Conservation (phyloP, 495 filamentous ascomycete species). For the Trichocladium uniseriatum region DNA sequence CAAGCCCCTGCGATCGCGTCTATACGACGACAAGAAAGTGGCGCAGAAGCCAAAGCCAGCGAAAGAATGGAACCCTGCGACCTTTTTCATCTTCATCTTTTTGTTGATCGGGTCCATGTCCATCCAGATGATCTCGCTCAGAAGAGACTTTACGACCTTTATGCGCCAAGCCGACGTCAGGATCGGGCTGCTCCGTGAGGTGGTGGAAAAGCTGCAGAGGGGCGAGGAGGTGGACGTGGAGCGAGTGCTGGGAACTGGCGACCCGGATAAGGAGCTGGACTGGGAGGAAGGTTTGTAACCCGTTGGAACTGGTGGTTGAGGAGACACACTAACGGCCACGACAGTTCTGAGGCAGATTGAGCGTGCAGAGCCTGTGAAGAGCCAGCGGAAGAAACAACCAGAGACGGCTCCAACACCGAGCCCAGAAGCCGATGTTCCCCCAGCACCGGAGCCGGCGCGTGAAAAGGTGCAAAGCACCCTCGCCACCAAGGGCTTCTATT, state of each 20-base stretch:
- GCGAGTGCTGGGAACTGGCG: slow-evolving; percentile 68
- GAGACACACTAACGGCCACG: slow-evolving; percentile 8
- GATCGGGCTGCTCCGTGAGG: slow-evolving; percentile 67
- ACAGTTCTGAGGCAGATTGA: slow-evolving; percentile 74
- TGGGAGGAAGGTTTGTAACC: slow-evolving; percentile 71
- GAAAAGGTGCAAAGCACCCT: slow-evolving; percentile 8
- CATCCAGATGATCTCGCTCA: slow-evolving; percentile 79
- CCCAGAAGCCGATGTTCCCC: not conserved
- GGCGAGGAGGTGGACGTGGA: slow-evolving; percentile 92
- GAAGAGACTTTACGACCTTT: slow-evolving; percentile 62
- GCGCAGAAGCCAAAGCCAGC: slow-evolving; percentile 27
- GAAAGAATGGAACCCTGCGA: slow-evolving; percentile 87
- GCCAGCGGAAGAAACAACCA: slow-evolving; percentile 25
- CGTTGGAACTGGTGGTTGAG: not conserved
- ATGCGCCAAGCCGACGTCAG: slow-evolving; percentile 67
- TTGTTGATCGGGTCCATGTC: slow-evolving; percentile 88
- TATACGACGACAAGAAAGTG: not conserved
- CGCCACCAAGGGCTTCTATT: slow-evolving; percentile 34
- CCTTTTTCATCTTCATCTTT: slow-evolving; percentile 84
- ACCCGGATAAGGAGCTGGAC: slow-evolving; percentile 62
- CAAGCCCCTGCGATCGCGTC: slow-evolving; percentile 32
- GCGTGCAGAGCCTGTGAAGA: slow-evolving; percentile 60
- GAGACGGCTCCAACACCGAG: not conserved
- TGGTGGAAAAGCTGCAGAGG: slow-evolving; percentile 68
- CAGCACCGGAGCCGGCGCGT: not conserved